A percentile compares a stretch with the other conserved stretches of the same genome.
Conservation (phyloP, 192 early-diverging fungal species). For the Coemansia sp. region DNA sequence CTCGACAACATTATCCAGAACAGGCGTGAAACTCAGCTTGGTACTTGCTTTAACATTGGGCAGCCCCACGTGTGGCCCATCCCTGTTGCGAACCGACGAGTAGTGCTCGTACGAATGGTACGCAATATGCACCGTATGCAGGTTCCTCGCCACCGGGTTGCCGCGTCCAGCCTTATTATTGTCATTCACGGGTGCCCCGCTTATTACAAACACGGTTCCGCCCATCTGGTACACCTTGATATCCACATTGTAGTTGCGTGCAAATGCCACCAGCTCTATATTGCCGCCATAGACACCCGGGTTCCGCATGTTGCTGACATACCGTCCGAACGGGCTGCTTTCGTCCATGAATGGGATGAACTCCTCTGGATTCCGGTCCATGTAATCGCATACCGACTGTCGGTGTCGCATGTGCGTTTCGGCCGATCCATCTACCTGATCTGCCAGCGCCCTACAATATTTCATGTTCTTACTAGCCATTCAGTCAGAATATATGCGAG, state of each 20-base stretch:
- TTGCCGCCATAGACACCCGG: conserved; percentile 70
- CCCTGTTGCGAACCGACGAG: conserved; percentile 68
- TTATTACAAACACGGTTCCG: conserved; percentile 67
- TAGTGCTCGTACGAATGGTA: conserved; percentile 81
- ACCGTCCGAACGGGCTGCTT: conserved; percentile 57
- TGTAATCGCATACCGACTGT: conserved; percentile 62
- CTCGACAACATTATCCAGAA: background rate
- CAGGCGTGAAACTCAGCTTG: conserved; percentile 1
- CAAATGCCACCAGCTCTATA: conserved; percentile 73
- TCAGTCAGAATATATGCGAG: too few relatives aligned
- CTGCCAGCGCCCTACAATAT: conserved; percentile 61
- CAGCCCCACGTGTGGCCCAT: conserved; percentile 62
- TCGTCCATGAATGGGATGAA: conserved; percentile 70
- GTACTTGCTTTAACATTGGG: conserved; percentile 59
- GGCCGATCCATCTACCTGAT: conserved; percentile 66
- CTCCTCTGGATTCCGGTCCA: conserved; percentile 59
- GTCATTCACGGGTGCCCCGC: conserved; percentile 58
- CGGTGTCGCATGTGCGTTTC: conserved; percentile 59
- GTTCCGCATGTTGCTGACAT: conserved; percentile 62
- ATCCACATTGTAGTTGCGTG: conserved; percentile 60
- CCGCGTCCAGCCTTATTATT: too few relatives aligned
- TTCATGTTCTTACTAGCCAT: background rate
- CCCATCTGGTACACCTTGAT: conserved; percentile 73
- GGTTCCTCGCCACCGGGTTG: conserved; percentile 38
- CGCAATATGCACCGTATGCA: conserved; percentile 65